phyloP scores from a whole-genome alignment of 257 asterid genomes.

The Ilex aquifolium region DNA sequence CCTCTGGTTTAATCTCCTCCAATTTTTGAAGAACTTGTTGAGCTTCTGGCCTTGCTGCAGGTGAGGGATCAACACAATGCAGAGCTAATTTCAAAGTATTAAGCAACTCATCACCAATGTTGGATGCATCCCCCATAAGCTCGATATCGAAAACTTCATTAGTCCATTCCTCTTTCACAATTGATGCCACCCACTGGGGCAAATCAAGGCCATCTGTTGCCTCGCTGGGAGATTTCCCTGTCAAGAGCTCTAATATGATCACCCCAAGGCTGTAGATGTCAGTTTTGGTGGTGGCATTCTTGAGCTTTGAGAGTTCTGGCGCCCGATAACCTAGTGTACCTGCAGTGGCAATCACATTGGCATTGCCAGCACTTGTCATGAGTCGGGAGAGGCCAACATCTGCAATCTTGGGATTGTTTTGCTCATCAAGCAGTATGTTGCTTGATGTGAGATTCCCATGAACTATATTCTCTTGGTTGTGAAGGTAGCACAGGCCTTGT shows the following conservation, averaged over 20 bases:
- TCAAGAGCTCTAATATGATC: conserved; percentile 75
- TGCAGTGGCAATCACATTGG: conserved; percentile 40
- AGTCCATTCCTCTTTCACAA: conserved; percentile 92
- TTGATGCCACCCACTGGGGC: conserved; percentile 91
- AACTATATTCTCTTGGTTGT: conserved; percentile 43
- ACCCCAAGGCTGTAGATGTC: conserved; percentile 88
- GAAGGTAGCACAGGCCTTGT: conserved; percentile 61
- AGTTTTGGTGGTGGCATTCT: conserved; percentile 56
- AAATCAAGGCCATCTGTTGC: conserved; percentile 74
- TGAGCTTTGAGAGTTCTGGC: conserved; percentile 72
- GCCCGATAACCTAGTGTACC: conserved; percentile 68
- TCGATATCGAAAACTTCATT: conserved; percentile 85
- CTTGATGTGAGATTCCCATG: conserved; percentile 68
- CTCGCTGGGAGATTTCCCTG: conserved; percentile 89
- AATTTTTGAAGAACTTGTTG: conserved; percentile 61
- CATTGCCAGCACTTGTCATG: conserved; percentile 40
- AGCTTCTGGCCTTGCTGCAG: conserved; percentile 75
- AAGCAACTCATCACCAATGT: conserved; percentile 64
- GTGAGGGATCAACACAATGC: conserved; percentile 86
- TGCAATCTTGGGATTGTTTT: conserved; percentile 54
- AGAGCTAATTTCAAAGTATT: conserved; percentile 73
- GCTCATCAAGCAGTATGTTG: conserved; percentile 64
- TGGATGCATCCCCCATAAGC: conserved; percentile 61
- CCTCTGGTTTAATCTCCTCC: conserved; percentile 62
- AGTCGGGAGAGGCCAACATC: conserved; percentile 40